Evolutionary conservation across 345 rosid genomes (phyloP).

Genomic region (Capsella bursapastoris): DNA sequence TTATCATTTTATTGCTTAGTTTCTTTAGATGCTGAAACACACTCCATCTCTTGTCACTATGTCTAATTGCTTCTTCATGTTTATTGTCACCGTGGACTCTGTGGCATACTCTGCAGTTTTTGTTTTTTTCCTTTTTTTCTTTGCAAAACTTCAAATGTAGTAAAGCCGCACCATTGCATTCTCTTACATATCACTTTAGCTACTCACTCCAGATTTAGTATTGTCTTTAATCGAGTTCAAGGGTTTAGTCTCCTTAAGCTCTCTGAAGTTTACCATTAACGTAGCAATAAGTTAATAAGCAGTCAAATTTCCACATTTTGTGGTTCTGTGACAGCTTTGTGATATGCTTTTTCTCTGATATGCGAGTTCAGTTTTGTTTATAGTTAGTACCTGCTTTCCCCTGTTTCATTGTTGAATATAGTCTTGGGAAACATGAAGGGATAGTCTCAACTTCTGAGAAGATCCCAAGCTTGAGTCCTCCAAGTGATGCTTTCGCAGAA

Average conservation of each 20-base stretch:
- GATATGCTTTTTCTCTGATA: background rate
- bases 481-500: background rate
- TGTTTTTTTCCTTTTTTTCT: background rate
- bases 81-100: background rate
- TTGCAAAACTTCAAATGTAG: background rate
- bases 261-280: background rate
- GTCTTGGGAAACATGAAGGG: background rate
- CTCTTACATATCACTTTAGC: background rate
- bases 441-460: background rate
- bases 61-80: slow-evolving; percentile 14
- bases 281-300: no score
- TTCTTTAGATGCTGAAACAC: background rate
- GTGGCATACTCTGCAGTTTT: background rate
- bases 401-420: no score
- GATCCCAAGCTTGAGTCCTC: background rate
- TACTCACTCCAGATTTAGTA: background rate
- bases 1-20: slow-evolving; percentile 5
- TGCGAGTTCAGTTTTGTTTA: background rate
- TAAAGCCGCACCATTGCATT: background rate
- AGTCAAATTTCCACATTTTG: no score
- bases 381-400: no score
- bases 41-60: background rate
- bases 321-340: background rate
- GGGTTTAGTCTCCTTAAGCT: background rate
- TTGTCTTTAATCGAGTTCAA: background rate